phyloP scores from a whole-genome alignment of 441 rosid genomes.

The Mallotus japonicus region DNA sequence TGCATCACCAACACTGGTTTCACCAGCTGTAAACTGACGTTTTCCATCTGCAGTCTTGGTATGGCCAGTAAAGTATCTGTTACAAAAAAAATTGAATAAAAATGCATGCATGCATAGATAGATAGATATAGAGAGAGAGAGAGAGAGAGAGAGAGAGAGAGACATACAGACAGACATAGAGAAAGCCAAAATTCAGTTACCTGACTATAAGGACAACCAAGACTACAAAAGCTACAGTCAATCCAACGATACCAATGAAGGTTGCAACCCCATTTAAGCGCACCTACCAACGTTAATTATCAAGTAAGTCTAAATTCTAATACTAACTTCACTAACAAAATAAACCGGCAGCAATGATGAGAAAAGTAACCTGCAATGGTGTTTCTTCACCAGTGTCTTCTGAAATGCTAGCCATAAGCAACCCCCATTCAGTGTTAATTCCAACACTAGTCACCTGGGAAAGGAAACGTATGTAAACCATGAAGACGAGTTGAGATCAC shows the following conservation, averaged over 20 bases:
- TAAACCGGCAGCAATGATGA: not conserved
- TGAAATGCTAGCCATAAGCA: slow-evolving; percentile 92
- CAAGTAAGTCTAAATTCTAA: slow-evolving; percentile 17
- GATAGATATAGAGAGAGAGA: not conserved
- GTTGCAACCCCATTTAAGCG: slow-evolving; percentile 96
- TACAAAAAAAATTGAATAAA: slow-evolving; percentile 19
- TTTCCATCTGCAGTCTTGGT: slow-evolving; percentile 42
- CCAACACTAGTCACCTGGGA: slow-evolving; percentile 91
- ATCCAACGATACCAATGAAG: slow-evolving; percentile 88
- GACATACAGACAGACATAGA: not conserved
- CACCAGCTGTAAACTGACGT: slow-evolving; percentile 54
- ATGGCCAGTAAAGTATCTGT: slow-evolving; percentile 87
- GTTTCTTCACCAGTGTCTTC: slow-evolving; percentile 99
- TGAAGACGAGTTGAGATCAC: not conserved
- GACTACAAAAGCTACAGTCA: slow-evolving; percentile 78
- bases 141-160: not conserved
- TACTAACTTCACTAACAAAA: slow-evolving; percentile 1
- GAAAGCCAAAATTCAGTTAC: slow-evolving; percentile 31
- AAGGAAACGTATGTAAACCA: slow-evolving; percentile 9
- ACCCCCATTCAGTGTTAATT: slow-evolving; percentile 92
- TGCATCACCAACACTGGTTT: slow-evolving; percentile 56
- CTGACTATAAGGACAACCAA: slow-evolving; percentile 77
- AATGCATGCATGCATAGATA: not conserved
- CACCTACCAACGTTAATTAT: slow-evolving; percentile 46
- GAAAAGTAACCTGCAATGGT: slow-evolving; percentile 75